These are phyloP conservation scores for Ajuga chamaepitys DNA, from an alignment of 257 asterid genomes.

Conservation along the genomic window DNA sequence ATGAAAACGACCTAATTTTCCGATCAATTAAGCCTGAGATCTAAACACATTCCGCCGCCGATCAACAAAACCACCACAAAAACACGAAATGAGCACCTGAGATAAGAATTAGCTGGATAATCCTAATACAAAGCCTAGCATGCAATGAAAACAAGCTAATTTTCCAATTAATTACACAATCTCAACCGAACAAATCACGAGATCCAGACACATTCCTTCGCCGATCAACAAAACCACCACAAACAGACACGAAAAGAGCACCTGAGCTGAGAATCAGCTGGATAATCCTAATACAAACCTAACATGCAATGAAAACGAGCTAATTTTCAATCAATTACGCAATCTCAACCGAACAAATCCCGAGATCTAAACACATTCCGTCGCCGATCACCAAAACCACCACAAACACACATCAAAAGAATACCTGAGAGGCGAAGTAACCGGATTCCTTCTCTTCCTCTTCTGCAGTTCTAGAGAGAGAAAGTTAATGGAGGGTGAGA, in stretches of 20 bases:
- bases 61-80: neutral
- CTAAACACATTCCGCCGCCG: neutral
- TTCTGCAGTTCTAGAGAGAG: neutral
- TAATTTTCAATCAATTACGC: neutral
- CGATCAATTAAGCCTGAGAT: neutral
- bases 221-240: neutral
- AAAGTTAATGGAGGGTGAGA: neutral
- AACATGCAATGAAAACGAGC: conserved; percentile 6
- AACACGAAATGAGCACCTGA: too few relatives aligned
- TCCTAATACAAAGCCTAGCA: neutral
- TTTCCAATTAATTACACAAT: neutral
- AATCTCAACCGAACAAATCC: neutral
- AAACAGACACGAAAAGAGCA: too few relatives aligned
- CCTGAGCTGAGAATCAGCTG: too few relatives aligned
- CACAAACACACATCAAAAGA: neutral
- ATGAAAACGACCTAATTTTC: neutral
- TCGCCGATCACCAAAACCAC: neutral
- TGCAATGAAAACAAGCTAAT: conserved; percentile 3
- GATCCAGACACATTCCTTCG: neutral
- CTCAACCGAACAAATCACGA: neutral
- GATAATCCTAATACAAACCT: neutral
- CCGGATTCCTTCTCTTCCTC: neutral
- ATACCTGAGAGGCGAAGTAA: conserved; percentile 16
- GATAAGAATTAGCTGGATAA: too few relatives aligned
- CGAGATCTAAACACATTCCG: conserved; percentile 24